A percentile compares a stretch with the other conserved stretches of the same genome.
phyloP scores from a whole-genome alignment of 495 filamentous ascomycete species.

The Beverwykella pulmonaria region DNA sequence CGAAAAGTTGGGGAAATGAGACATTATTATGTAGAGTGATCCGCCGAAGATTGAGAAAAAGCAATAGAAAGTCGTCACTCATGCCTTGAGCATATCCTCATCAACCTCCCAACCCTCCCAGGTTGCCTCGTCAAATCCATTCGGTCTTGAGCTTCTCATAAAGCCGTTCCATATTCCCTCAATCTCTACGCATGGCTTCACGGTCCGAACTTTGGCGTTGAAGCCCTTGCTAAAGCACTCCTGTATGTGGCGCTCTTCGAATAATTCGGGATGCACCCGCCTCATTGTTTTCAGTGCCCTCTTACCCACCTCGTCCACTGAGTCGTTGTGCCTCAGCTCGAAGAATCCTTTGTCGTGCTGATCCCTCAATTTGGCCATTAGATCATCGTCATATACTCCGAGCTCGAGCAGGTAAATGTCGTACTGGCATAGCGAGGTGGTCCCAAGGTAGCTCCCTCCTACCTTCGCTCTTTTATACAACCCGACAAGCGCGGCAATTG shows the following conservation, averaged over 20 bases:
- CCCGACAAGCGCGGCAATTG: slow-evolving; percentile 44
- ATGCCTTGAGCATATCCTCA: slow-evolving; percentile 43
- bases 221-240: slow-evolving; percentile 54
- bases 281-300: slow-evolving; percentile 66
- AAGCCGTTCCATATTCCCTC: slow-evolving; percentile 58
- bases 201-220: slow-evolving; percentile 52
- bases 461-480: slow-evolving; percentile 43
- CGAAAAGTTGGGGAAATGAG: not conserved
- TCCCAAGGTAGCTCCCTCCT: slow-evolving; percentile 51
- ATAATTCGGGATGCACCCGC: slow-evolving; percentile 55
- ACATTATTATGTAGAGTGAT: not conserved
- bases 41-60: not conserved
- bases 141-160: slow-evolving; percentile 57
- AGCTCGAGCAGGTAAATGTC: slow-evolving; percentile 68
- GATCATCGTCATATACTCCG: slow-evolving; percentile 59
- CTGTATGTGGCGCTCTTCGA: slow-evolving; percentile 52
- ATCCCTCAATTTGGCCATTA: slow-evolving; percentile 59
- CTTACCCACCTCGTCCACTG: slow-evolving; percentile 71
- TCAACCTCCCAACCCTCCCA: slow-evolving; percentile 57
- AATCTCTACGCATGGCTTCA: slow-evolving; percentile 56
- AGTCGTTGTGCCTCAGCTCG: slow-evolving; percentile 66
- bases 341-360: slow-evolving; percentile 64
- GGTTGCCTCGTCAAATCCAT: slow-evolving; percentile 57
- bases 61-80: slow-evolving; percentile 9
- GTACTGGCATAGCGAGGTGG: slow-evolving; percentile 67